These are phyloP conservation scores for Balamuthia mandrillaris DNA, from an alignment of 208 protist genomes.

Conservation along the genomic window DNA sequence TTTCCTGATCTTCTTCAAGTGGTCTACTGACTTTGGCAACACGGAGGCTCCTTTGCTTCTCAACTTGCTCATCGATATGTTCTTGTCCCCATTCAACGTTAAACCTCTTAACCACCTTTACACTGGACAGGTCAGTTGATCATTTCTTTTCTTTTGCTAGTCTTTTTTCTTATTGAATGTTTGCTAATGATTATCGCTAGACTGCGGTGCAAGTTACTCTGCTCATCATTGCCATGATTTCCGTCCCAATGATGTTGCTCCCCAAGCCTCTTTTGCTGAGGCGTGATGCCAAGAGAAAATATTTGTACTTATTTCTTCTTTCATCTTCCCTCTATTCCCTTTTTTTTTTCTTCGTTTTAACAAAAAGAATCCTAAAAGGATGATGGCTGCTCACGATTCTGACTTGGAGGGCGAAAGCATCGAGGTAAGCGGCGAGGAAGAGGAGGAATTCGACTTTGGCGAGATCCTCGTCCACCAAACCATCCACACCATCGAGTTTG, in stretches of 20 bases:
- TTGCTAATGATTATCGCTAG: background rate
- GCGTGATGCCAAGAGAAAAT: slow-evolving; percentile 38
- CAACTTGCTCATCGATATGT: slow-evolving; percentile 89
- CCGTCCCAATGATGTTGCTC: slow-evolving; percentile 84
- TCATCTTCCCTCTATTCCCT: background rate
- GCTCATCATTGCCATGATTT: slow-evolving; percentile 73
- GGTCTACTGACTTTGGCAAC: slow-evolving; percentile 66
- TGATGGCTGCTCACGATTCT: background rate
- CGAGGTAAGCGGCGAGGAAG: slow-evolving; percentile 31
- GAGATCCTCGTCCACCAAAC: slow-evolving; percentile 95
- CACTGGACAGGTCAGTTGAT: slow-evolving; percentile 28
- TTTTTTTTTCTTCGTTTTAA: background rate
- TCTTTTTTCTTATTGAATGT: too few species aligned
- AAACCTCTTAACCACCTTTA: slow-evolving; percentile 32
- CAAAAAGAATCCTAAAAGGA: background rate
- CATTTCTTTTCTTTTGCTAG: background rate
- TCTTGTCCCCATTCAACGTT: slow-evolving; percentile 69
- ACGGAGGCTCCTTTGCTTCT: slow-evolving; percentile 75
- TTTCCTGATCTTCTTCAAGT: slow-evolving; percentile 96
- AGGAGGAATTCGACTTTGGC: slow-evolving; percentile 82
- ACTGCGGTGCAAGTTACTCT: slow-evolving; percentile 72
- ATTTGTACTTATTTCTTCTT: background rate
- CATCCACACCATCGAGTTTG: slow-evolving; percentile 99
- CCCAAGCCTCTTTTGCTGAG: slow-evolving; percentile 77
- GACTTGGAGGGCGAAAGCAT: background rate